phyloP scores from a whole-genome alignment of 2,329 filamentous ascomycete species.

The Colletotrichum sp. region DNA sequence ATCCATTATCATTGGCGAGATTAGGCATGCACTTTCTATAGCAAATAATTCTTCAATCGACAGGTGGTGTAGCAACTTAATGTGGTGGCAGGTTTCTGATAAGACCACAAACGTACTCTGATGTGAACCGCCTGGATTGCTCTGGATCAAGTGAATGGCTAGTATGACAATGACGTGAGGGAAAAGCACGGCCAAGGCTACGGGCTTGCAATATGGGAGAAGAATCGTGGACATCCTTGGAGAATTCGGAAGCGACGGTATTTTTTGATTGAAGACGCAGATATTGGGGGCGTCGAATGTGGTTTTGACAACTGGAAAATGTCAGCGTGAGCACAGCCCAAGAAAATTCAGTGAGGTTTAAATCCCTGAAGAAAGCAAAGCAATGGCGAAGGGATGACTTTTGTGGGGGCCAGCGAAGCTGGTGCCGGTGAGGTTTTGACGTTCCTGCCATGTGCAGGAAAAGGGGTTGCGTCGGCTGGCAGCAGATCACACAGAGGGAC shows the following conservation, averaged over 20 bases:
- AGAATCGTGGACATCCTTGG: background rate
- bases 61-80: background rate
- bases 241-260: background rate
- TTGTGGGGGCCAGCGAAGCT: background rate
- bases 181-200: background rate
- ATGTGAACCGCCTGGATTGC: background rate
- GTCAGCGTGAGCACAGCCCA: background rate
- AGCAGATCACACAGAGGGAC: background rate
- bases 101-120: background rate
- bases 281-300: background rate
- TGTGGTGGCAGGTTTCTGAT: background rate
- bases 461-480: background rate
- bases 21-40: background rate
- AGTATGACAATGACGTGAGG: background rate
- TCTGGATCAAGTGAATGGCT: background rate
- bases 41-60: background rate
- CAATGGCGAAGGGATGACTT: background rate
- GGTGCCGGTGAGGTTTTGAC: background rate
- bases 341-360: background rate
- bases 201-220: background rate
- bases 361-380: background rate
- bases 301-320: background rate
- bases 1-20: background rate
- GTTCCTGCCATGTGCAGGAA: background rate
- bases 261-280: background rate